Base-by-base conservation (phyloP, 495 filamentous ascomycete species). In the Corynascus novoguineensis region DNA sequence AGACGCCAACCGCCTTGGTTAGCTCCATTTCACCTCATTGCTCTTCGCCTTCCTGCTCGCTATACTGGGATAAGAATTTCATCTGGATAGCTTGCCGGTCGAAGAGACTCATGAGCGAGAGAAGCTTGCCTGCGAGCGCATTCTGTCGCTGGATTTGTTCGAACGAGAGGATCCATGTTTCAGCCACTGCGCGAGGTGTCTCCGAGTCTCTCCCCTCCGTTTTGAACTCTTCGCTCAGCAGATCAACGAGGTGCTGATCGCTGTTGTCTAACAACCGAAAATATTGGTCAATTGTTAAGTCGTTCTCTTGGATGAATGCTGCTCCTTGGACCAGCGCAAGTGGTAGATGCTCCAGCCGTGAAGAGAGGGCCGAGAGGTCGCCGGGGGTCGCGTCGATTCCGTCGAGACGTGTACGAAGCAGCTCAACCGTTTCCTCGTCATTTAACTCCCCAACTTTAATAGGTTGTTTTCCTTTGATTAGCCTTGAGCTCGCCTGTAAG, bases 251-350 rank as follows among this genome's bases (percentile, higher is more conserved):
- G 24, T 66, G 31, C 25, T 64, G 55, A 21, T 71, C 61, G 27
- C 53, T 60, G 4, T 61, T 35, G n/a, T 60, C 51, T 2, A 74
- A 59, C 0, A 72, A 63, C 29, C 66, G 44, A 6, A 78, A 62
- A 44, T 76, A 78, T 2, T 61, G 31, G 8, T 3, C 74, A 64
- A 9, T 28, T 32, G 28, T 31, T 5, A 31, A 5, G 29, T 5
- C 5, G 29, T 73, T 78, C 54, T 71, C 64, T 47, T 69, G 69
- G 17, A 81, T 78, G 57, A 73, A 81, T 12, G 75, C 66, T 17
- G 74, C 65, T 7, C 78, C 78, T 53, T 81, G 78, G 34, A 59
- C 65, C 37, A 81, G 64, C 8, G 78, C 78, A 11, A 82, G 65
- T 2, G 78, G 78, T 6, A 80, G 64, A 35, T 59, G 63, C 19